Evolutionary conservation across 139 green algal species (phyloP), one percentile per base, ranked within the genome.

Genomic region (Trebouxia sp.): DNA sequence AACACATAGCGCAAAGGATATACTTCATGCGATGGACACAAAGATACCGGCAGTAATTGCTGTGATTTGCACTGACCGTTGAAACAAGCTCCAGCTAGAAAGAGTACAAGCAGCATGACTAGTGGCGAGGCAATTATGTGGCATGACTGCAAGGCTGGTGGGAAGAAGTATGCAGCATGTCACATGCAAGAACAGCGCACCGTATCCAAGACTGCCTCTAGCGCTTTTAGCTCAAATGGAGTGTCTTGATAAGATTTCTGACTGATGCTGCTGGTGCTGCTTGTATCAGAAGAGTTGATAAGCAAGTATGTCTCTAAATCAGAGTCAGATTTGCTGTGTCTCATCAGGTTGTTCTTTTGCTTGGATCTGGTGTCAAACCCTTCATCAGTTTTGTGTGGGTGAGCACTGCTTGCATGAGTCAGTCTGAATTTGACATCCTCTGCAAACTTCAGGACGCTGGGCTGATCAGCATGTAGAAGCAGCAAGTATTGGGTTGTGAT

Each of bases 381-480:
- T 12, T 12, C 28, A 30, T 35, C 10, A 5, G 42, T 14, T 55
- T 38, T 77, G 41, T 39, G 22, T 72, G 69, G 14, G 39, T 51
- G 69, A 39, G 69, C 69, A 56, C 39, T 26, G 12, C 5, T 53
- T n/a, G 43, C 42, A 11, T 77, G 41, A 20, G 41, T n/a, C 24
- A 77, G 69, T 41, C 69, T n/a, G 26, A 51, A 56, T 26, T 56
- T 35, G 10, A 77, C 26, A 51, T 77, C 69, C 41, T 77, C 69
- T 20, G 43, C 69, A 55, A 77, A 77, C 8, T 77, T 39, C 69
- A 77, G n/a, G 26, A 82, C 55, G 41, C 77, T 62, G n/a, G 50
- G 55, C 65, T 88, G 80, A 24, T 88, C 84, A 28, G 79, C 48
- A 62, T 88, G 83, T 7, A 81, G 72, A 3, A 88, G 38, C 28